Evolutionary conservation across 768 basidiomycete genomes (phyloP).

Genomic region (Obba rivulosa): DNA sequence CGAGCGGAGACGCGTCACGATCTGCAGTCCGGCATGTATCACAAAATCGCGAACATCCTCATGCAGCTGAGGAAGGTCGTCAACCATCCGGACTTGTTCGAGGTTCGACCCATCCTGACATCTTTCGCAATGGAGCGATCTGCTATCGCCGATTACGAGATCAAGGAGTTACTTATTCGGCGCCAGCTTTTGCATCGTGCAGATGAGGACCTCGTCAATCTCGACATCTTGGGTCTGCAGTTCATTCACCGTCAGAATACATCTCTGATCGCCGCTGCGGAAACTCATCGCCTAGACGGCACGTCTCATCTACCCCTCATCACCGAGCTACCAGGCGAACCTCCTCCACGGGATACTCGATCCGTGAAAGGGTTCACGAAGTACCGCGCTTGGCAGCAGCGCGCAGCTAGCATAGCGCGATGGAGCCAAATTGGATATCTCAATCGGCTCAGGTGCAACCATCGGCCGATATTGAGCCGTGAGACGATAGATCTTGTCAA

Average conservation of each 20-base stretch:
- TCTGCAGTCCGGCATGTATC: constrained; percentile 78
- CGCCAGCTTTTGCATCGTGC: constrained; percentile 57
- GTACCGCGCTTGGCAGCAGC: constrained; percentile 40
- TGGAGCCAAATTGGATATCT: constrained; percentile 71
- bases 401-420: constrained; percentile 45
- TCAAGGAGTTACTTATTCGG: constrained; percentile 85
- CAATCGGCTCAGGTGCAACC: constrained; percentile 65
- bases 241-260: constrained; percentile 54
- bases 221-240: constrained; percentile 59
- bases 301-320: constrained; percentile 49
- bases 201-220: constrained; percentile 48
- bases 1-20: constrained; percentile 80
- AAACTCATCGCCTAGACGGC: constrained; percentile 54
- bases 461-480: constrained; percentile 29
- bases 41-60: constrained; percentile 88
- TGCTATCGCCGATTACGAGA: constrained; percentile 71
- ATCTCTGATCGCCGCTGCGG: constrained; percentile 47
- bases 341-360: constrained; percentile 69
- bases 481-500: constrained; percentile 33
- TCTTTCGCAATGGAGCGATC: constrained; percentile 74
- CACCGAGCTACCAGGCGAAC: constrained; percentile 50
- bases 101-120: constrained; percentile 78
- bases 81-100: constrained; percentile 91
- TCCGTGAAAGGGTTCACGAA: constrained; percentile 69
- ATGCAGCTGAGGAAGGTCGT: constrained; percentile 99